Base-by-base conservation (phyloP, 352 stramenopile genomes). In the Phytophthora macrochlamydospora region DNA sequence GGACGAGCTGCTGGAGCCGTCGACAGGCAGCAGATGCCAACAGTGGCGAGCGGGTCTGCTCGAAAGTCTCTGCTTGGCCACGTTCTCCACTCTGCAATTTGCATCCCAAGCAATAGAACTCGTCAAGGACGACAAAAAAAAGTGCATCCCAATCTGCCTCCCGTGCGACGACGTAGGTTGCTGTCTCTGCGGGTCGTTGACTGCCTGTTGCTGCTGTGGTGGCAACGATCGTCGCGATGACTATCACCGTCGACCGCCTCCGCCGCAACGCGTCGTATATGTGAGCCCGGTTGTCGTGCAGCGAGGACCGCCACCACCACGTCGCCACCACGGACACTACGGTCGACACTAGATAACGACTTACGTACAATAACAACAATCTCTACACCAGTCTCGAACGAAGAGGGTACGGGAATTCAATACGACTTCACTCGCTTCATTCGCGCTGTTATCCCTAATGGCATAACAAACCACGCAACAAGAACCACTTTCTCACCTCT, bases 261-360 rank as follows among this genome's bases (percentile, higher is more conserved):
- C 52, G 3, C 51, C 49, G 5, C 71, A 58, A 14, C 59, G 50
- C 38, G 63, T 71, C 24, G 62, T 81, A 37, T 80, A 80, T 37
- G 73, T 82, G 37, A 67, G 80, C 37, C 73, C 73, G 5, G 73
- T 82, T 2, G 59, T 69, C 18, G 71, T 82, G 32, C 58, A 68
- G 11, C 31, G 62, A 44, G 60, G 65, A 14, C 52, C 56, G 18
- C 59, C 63, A 6, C 57, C 42, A 24, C 18, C 18, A 24, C 18
- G 18, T 38, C 48, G 35, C 44, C 57, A 59, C 29, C 51, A 59
- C 49, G 31, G 45, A 31, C 40, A 30, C 28, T 56, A 63, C 43
- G 55, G 55, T 31, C 48, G 59, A 28, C 67, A 65, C 28, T 65
- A 66, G 35, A 40, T 40, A 11, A 40, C 35, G 6, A 40, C 9